Conservation (phyloP, 208 protist genomes). For the Acanthamoeba polyphaga region DNA sequence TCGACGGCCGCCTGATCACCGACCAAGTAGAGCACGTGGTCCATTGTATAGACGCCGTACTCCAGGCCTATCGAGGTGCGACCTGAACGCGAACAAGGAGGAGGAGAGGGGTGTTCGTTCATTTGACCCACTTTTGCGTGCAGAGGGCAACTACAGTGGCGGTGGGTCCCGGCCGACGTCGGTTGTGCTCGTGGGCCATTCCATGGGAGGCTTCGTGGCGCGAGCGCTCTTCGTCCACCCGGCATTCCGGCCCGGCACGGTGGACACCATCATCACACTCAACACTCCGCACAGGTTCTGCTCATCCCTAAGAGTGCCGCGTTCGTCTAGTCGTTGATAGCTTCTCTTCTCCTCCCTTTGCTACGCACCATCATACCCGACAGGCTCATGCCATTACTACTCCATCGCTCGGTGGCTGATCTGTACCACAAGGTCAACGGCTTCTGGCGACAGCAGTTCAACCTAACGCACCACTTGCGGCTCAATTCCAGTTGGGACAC, state of each 20-base stretch:
- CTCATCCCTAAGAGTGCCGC: background rate
- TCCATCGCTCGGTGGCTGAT: constrained; percentile 36
- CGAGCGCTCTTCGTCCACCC: constrained; percentile 45
- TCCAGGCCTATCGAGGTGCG: constrained; percentile 8
- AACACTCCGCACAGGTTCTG: constrained; percentile 51
- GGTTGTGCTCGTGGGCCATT: constrained; percentile 70
- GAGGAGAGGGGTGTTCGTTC: background rate
- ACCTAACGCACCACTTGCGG: background rate
- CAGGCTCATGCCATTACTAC: constrained; percentile 37
- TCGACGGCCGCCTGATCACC: constrained; percentile 45
- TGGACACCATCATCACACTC: constrained; percentile 64
- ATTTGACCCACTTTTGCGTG: background rate
- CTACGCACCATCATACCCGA: background rate
- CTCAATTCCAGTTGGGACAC: background rate
- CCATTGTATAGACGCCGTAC: constrained; percentile 47
- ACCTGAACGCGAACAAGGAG: background rate
- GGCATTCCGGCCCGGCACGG: background rate
- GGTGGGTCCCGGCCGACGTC: background rate
- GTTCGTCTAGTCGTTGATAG: background rate
- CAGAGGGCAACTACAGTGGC: no score
- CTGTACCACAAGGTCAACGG: constrained; percentile 71
- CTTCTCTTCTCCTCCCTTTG: no score
- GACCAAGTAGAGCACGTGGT: constrained; percentile 46
- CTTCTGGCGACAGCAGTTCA: constrained; percentile 33
- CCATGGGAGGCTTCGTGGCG: constrained; percentile 69